Conservation (phyloP, 495 filamentous ascomycete species). For the Tuber aestivum region DNA sequence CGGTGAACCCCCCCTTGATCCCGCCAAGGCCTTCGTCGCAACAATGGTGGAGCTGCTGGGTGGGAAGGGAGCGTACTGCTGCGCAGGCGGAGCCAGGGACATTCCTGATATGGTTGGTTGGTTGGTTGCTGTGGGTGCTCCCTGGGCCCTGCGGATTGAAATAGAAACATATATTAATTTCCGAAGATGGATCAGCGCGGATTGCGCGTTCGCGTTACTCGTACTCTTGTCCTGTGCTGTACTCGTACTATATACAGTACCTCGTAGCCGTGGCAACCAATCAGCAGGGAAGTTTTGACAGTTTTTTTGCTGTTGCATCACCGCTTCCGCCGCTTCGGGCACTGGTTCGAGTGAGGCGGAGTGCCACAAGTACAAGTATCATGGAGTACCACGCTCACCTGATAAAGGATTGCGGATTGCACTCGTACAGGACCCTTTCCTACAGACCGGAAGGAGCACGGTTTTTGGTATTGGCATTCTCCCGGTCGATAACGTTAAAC, state of each 20-base stretch:
- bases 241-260: no score
- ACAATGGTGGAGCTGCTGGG: background rate
- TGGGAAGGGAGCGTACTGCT: background rate
- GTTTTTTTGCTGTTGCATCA: background rate
- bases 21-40: no score
- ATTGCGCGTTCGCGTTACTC: conserved; percentile 21
- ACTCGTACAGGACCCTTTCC: background rate
- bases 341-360: background rate
- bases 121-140: background rate
- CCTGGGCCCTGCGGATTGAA: conserved; percentile 6
- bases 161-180: conserved; percentile 30
- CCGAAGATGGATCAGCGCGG: conserved; percentile 28
- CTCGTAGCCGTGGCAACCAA: background rate
- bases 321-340: background rate
- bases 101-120: background rate
- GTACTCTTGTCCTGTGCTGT: no score
- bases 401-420: background rate
- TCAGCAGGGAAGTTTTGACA: background rate
- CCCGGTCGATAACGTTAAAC: background rate
- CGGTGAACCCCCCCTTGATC: no score
- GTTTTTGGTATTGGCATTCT: background rate
- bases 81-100: background rate
- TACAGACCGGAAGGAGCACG: background rate
- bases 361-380: background rate
- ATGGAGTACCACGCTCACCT: background rate